Evolutionary conservation across 192 early-diverging fungal species (phyloP).

Genomic region (Chytriomyces hyalinus): DNA sequence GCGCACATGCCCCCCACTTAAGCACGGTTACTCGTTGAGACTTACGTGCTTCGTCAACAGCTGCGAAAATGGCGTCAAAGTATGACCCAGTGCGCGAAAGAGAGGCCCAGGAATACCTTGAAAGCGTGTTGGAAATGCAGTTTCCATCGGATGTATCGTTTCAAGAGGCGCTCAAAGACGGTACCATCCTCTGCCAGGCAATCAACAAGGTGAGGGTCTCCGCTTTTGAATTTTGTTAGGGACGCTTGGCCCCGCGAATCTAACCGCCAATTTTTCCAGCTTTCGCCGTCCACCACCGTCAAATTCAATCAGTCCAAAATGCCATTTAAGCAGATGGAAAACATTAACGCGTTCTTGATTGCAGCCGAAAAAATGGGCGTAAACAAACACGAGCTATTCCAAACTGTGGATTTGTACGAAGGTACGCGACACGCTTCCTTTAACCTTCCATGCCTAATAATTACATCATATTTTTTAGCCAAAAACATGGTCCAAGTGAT

Average conservation of each 20-base stretch:
- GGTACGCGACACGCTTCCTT: background rate
- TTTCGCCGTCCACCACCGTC: constrained; percentile 53
- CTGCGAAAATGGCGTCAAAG: constrained; percentile 56
- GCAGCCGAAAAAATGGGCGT: constrained; percentile 69
- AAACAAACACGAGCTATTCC: constrained; percentile 75
- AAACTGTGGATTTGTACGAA: constrained; percentile 84
- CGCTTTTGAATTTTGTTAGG: background rate
- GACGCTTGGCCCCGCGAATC: background rate
- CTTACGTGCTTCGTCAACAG: constrained; percentile 31
- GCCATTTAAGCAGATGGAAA: constrained; percentile 88
- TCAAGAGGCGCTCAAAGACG: constrained; percentile 76
- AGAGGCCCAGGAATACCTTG: constrained; percentile 75
- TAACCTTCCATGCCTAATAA: too few relatives aligned
- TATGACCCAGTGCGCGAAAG: constrained; percentile 52
- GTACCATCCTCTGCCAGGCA: constrained; percentile 66
- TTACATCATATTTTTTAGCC: background rate
- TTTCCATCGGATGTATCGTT: constrained; percentile 57
- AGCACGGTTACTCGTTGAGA: constrained; percentile 3
- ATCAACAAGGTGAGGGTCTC: constrained; percentile 60
- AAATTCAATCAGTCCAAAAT: constrained; percentile 71
- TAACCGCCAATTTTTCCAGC: constrained; percentile 35
- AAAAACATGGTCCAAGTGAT: constrained; percentile 65
- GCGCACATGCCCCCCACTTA: background rate
- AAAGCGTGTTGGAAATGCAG: constrained; percentile 59
- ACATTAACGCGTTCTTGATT: constrained; percentile 74